Percentiles rank a stretch among this genome's conserved stretches.
Conservation (phyloP, 768 basidiomycete genomes). For the Collybia nuda region DNA sequence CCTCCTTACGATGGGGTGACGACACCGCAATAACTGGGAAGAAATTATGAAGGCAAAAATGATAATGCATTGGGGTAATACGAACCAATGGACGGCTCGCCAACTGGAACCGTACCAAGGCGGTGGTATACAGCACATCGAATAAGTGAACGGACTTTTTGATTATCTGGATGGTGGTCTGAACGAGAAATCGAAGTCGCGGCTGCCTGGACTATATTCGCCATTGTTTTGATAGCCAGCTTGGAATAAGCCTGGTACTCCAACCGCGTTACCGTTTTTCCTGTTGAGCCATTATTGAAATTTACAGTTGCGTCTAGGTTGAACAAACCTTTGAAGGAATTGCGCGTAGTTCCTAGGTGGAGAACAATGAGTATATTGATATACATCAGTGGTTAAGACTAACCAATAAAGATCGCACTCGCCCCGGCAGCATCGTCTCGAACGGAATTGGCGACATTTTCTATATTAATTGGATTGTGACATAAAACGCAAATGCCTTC, state of each 20-base stretch:
- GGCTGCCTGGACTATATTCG: slow-evolving; percentile 51
- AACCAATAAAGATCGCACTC: slow-evolving; percentile 73
- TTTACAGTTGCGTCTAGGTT: background rate
- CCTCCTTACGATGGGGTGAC: slow-evolving; percentile 80
- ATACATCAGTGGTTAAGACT: background rate
- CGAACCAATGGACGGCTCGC: slow-evolving; percentile 70
- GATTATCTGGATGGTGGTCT: slow-evolving; percentile 31
- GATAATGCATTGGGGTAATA: background rate
- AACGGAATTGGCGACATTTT: slow-evolving; percentile 61
- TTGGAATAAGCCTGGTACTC: slow-evolving; percentile 86
- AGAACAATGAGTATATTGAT: background rate
- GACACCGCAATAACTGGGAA: slow-evolving; percentile 73
- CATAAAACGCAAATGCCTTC: slow-evolving; percentile 60
- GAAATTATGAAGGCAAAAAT: background rate
- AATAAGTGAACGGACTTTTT: slow-evolving; percentile 38
- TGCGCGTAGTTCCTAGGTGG: slow-evolving; percentile 66
- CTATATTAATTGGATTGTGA: slow-evolving; percentile 53
- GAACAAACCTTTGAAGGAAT: slow-evolving; percentile 73
- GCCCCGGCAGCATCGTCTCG: slow-evolving; percentile 68
- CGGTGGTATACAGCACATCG: slow-evolving; percentile 73
- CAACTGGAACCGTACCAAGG: slow-evolving; percentile 74
- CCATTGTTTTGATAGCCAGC: slow-evolving; percentile 77
- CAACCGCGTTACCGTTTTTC: slow-evolving; percentile 66
- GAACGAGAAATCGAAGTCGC: slow-evolving; percentile 41
- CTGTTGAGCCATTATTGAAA: slow-evolving; percentile 30